Evolutionary conservation across 2,329 filamentous ascomycete genomes (phyloP).

Genomic region (Colletotrichum godetiae): DNA sequence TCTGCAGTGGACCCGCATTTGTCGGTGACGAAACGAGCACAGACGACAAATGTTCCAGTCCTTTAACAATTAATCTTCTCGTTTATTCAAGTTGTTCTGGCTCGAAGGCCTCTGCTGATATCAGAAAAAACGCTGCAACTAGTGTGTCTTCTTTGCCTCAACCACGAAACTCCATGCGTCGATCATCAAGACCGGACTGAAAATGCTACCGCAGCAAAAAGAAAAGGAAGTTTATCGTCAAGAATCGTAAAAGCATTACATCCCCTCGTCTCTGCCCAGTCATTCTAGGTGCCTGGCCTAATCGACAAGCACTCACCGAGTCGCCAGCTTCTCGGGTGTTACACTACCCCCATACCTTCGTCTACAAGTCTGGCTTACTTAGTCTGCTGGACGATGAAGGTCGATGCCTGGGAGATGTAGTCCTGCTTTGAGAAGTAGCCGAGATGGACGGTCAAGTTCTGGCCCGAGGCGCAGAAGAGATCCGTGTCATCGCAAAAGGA

Average conservation of each 20-base stretch:
- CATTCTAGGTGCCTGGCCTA: no score
- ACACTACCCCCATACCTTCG: no score
- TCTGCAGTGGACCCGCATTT: neutral
- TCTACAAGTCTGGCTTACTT: neutral
- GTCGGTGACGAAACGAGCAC: neutral
- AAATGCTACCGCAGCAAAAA: slow-evolving; percentile 1
- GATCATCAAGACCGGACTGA: slow-evolving; percentile 22
- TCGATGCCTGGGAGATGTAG: slow-evolving; percentile 12
- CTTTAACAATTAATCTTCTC: neutral
- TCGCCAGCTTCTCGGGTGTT: slow-evolving; percentile 12
- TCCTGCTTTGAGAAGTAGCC: slow-evolving; percentile 29
- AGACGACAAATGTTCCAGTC: neutral
- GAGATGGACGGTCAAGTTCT: slow-evolving; percentile 28
- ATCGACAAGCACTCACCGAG: neutral
- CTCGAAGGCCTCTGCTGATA: neutral
- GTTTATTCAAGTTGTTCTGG: neutral
- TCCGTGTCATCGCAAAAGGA: slow-evolving; percentile 31
- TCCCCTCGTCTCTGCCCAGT: neutral
- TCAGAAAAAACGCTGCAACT: neutral
- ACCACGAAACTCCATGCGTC: slow-evolving; percentile 13
- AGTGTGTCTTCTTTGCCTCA: slow-evolving; percentile 1
- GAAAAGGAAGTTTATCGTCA: neutral
- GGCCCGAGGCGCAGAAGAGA: slow-evolving; percentile 30
- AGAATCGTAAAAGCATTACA: neutral
- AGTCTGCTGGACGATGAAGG: slow-evolving; percentile 13